phyloP scores from a whole-genome alignment of 441 rosid species.

The Lepidium campestre region DNA sequence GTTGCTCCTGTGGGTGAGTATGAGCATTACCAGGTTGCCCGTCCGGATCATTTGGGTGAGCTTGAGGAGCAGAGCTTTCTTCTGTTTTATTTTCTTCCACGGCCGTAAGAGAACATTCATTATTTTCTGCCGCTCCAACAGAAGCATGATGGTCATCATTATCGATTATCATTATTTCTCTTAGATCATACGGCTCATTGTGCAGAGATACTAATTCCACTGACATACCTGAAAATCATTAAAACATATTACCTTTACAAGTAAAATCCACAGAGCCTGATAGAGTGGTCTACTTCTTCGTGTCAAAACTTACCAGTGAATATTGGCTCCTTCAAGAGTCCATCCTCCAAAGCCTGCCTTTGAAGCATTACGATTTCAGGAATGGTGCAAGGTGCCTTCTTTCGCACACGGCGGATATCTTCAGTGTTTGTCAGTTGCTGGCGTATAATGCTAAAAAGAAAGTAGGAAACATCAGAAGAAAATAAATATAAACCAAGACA shows the following conservation, averaged over 20 bases:
- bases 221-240: conserved; percentile 62
- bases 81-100: conserved; percentile 35
- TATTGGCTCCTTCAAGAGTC: conserved; percentile 55
- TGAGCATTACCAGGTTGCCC: conserved; percentile 37
- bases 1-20: conserved; percentile 30
- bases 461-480: conserved; percentile 24
- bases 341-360: conserved; percentile 74
- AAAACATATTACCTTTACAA: not conserved
- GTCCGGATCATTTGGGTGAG: conserved; percentile 30
- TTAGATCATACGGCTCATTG: conserved; percentile 60
- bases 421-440: conserved; percentile 84
- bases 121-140: conserved; percentile 35
- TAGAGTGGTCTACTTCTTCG: conserved; percentile 1
- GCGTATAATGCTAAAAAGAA: conserved; percentile 68
- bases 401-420: conserved; percentile 87
- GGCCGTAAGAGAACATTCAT: conserved; percentile 35
- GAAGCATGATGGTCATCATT: conserved; percentile 34
- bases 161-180: conserved; percentile 47
- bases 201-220: conserved; percentile 51
- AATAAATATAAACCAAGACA: not conserved
- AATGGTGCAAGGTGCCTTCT: conserved; percentile 95
- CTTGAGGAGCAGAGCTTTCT: conserved; percentile 34
- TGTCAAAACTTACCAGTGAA: conserved; percentile 62
- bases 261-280: conserved; percentile 1
- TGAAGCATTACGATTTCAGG: conserved; percentile 80